Base-by-base conservation (phyloP, 2,329 filamentous ascomycete species). In the Sporothrix pseudoabietina region DNA sequence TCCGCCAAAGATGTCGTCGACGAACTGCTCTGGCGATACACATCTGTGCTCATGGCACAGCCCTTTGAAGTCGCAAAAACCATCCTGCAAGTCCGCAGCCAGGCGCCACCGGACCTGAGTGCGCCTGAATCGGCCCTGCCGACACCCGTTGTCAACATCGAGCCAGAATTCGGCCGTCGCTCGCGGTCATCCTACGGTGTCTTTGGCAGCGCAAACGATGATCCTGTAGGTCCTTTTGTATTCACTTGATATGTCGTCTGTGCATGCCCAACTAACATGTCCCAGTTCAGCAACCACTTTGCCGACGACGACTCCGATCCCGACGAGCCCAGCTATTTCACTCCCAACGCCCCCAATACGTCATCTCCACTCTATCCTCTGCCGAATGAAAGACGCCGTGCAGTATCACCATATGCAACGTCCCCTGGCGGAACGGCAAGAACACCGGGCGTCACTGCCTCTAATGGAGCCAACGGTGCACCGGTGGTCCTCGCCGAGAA, bases 51-150 rank as follows among this genome's bases (percentile, higher is more conserved):
- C 79, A 90, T 97, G 80, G 92, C 94, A 71, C 96, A 99, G 83
- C 96, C 96, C 16, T 98, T 99, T 81, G 96, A 98, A 85, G 94
- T 98, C 73, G 94, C 95, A 79, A 98, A 98, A 87, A 96, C 91
- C 16, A 89, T 98, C 72, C 84, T 99, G 77, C 96, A 99, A 83
- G 89, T 94, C 70, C 89, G 87, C 76, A 83, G 82, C 75, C 88
- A 90, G 78, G 87, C 87, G 77, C 85, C 85, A 71, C 77, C 83
- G 49, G 84, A 84, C 65, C 79, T 79, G 0, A 73, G 82, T 59
- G 77, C 77, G 14, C 30, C 66, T 4, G 66, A 39, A 35, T 52
- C 65, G 14, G 75, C 78, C 7, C 77, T 79, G 49, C 78, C 77
- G 4, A 72, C 77, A 5, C 74, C 78, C 2, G 78, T 57, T 6